phyloP scores from a whole-genome alignment of 2,329 filamentous ascomycete species.

The Aspergillus sp. region DNA sequence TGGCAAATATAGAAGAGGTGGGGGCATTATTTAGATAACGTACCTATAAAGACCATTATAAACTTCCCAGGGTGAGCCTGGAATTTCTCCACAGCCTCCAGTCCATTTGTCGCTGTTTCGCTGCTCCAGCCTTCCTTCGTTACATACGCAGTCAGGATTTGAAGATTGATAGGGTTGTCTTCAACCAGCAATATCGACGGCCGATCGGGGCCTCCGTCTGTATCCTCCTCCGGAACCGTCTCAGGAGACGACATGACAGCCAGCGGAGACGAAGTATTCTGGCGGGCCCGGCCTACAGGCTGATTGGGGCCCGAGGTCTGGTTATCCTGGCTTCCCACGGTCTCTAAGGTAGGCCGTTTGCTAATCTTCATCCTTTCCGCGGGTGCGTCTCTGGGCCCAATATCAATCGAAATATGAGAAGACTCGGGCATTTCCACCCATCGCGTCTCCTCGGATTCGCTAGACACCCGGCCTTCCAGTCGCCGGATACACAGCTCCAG shows the following conservation, averaged over 20 bases:
- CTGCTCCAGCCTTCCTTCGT: constrained; percentile 23
- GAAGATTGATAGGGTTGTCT: constrained; percentile 40
- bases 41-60: constrained; percentile 11
- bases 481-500: constrained; percentile 16
- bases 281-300: no score
- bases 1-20: no score
- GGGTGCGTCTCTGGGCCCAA: constrained; percentile 16
- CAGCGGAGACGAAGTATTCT: no score
- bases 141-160: background rate
- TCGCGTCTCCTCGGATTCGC: constrained; percentile 7
- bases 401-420: constrained; percentile 20
- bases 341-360: constrained; percentile 15
- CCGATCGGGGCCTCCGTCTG: background rate
- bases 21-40: no score
- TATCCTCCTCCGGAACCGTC: background rate
- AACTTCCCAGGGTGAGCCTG: constrained; percentile 16
- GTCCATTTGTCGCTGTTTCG: constrained; percentile 35
- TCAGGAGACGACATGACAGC: no score
- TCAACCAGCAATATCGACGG: constrained; percentile 33
- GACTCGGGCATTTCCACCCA: constrained; percentile 23
- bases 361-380: constrained; percentile 21
- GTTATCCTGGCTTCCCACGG: constrained; percentile 15
- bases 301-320: background rate
- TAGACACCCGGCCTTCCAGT: constrained; percentile 2
- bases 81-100: constrained; percentile 25